These are phyloP conservation scores for Lentinula novae-zelandiae DNA, from an alignment of 1,284 basidiomycete genomes.

Conservation along the genomic window DNA sequence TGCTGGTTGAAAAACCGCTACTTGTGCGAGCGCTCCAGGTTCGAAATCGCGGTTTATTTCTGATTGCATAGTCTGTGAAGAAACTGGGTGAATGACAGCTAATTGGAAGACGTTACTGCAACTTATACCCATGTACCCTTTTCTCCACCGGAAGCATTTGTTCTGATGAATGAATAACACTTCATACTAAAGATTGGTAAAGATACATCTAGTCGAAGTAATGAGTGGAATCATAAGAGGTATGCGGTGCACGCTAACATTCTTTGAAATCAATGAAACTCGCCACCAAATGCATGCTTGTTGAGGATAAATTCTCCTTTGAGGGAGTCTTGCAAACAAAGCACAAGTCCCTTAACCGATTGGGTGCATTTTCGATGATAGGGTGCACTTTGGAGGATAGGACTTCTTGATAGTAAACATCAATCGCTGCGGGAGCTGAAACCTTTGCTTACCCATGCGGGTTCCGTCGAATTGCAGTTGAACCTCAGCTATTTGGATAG, in stretches of 20 bases:
- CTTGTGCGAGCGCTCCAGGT: slow-evolving; percentile 37
- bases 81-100: not conserved
- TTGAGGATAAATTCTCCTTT: slow-evolving; percentile 12
- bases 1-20: slow-evolving; percentile 27
- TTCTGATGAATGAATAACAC: slow-evolving; percentile 32
- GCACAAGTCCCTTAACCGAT: slow-evolving; percentile 19
- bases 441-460: slow-evolving; percentile 34
- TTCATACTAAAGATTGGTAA: slow-evolving; percentile 45
- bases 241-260: slow-evolving; percentile 37
- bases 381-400: not conserved
- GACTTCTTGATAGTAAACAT: not conserved
- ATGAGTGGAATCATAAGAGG: slow-evolving; percentile 5
- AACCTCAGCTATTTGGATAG: slow-evolving; percentile 61
- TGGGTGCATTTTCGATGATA: slow-evolving; percentile 19
- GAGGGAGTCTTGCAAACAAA: slow-evolving; percentile 17
- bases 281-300: slow-evolving; percentile 43
- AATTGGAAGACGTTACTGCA: not conserved
- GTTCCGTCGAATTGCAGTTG: slow-evolving; percentile 44
- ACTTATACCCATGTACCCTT: slow-evolving; percentile 26
- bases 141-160: slow-evolving; percentile 13
- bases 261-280: slow-evolving; percentile 57
- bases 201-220: slow-evolving; percentile 35
- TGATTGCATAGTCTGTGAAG: slow-evolving; percentile 26
- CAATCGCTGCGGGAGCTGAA: slow-evolving; percentile 10
- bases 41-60: slow-evolving; percentile 38